phyloP scores from a whole-genome alignment of 1,284 basidiomycete genomes.

The Microstroma glucosiphilum region DNA sequence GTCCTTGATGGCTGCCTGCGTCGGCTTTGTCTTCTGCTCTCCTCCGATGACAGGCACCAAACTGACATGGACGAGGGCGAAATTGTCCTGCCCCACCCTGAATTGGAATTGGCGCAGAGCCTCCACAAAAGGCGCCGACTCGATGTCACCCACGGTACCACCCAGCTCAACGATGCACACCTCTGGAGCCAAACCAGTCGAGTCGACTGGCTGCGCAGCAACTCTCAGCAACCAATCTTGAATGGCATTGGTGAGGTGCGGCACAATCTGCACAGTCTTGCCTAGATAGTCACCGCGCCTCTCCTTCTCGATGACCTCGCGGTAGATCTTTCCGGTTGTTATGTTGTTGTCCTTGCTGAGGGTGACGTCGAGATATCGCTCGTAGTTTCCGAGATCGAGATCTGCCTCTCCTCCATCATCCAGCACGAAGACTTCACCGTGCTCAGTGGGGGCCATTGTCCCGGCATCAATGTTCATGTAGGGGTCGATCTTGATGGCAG shows the following conservation, averaged over 20 bases:
- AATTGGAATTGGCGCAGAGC: constrained; percentile 99
- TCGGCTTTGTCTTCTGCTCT: constrained; percentile 98
- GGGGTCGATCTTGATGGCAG: constrained; percentile 98
- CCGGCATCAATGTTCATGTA: constrained; percentile 99
- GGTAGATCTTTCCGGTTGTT: constrained; percentile 96
- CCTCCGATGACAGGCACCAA: constrained; percentile 96
- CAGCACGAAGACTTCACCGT: constrained; percentile 96
- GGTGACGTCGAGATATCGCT: constrained; percentile 92
- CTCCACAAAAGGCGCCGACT: constrained; percentile 94
- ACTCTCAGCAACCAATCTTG: constrained; percentile 99
- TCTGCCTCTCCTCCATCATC: constrained; percentile 99
- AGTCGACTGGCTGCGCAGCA: constrained; percentile 85
- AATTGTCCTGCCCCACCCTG: constrained; percentile 93
- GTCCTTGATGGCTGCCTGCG: constrained; percentile 92
- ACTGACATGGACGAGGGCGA: constrained; percentile 95
- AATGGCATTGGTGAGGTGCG: constrained; percentile 91
- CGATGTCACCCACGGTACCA: constrained; percentile 91
- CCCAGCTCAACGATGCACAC: constrained; percentile 96
- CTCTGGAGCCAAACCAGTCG: constrained; percentile 85
- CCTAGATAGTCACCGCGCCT: constrained; percentile 93
- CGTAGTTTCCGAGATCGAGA: constrained; percentile 95
- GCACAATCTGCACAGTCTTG: constrained; percentile 96
- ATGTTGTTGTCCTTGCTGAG: constrained; percentile 93
- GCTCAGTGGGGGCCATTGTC: constrained; percentile 97
- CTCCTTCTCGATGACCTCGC: constrained; percentile 91